phyloP scores from a whole-genome alignment of 352 stramenopile species.

The Phytophthora boehmeriae region DNA sequence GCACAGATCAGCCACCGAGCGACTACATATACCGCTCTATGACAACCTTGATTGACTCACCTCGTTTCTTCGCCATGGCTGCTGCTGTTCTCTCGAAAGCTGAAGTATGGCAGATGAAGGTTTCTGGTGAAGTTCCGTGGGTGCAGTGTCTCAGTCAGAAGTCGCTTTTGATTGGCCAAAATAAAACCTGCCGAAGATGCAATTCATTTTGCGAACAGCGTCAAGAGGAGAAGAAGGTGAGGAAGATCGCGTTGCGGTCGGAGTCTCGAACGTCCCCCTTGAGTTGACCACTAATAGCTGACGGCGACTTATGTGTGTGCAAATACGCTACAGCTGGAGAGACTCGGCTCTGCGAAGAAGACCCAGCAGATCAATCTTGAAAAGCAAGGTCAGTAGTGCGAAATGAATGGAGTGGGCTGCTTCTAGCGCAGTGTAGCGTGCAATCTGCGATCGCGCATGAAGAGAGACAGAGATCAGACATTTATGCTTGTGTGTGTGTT shows the following conservation, averaged over 20 bases:
- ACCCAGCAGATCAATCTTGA: background rate
- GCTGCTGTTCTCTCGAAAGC: constrained; percentile 3
- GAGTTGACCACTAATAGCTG: background rate
- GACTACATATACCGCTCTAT: constrained; percentile 5
- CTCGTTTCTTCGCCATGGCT: constrained; percentile 74
- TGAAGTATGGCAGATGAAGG: constrained; percentile 4
- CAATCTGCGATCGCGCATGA: background rate
- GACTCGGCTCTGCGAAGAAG: background rate
- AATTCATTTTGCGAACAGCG: background rate
- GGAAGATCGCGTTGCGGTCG: constrained; percentile 27
- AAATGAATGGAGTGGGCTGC: background rate
- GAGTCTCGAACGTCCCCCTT: too few species aligned
- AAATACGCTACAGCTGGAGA: background rate
- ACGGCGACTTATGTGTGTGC: background rate
- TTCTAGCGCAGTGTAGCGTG: background rate
- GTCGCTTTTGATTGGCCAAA: background rate
- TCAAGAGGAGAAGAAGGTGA: constrained; percentile 11
- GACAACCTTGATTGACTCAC: constrained; percentile 23
- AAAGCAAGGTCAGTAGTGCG: background rate
- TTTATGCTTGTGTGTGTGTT: constrained; percentile 22
- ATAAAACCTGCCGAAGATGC: background rate
- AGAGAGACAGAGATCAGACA: background rate
- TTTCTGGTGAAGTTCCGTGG: constrained; percentile 14
- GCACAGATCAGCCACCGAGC: constrained; percentile 13
- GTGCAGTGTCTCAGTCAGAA: constrained; percentile 5